Percentiles rank a stretch among this genome's conserved stretches.
These are phyloP conservation scores for Diaporthe australafricana DNA, from an alignment of 2,329 filamentous ascomycete genomes.

Conservation along the genomic window DNA sequence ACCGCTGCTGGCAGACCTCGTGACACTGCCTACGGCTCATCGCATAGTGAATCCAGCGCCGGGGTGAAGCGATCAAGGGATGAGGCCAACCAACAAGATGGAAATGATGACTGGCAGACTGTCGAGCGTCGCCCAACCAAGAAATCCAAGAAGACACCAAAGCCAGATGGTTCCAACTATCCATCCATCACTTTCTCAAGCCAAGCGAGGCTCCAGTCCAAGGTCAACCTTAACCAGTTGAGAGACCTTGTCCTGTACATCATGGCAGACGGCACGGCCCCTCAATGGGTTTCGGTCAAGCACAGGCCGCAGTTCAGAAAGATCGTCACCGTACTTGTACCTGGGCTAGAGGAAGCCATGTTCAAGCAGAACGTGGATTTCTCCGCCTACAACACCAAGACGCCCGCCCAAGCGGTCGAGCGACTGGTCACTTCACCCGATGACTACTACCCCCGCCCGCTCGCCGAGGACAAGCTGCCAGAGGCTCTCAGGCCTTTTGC, in stretches of 20 bases:
- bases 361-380: slow-evolving; percentile 74
- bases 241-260: slow-evolving; percentile 75
- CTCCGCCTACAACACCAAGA: slow-evolving; percentile 54
- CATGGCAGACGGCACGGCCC: slow-evolving; percentile 72
- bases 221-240: slow-evolving; percentile 71
- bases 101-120: slow-evolving; percentile 62
- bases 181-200: slow-evolving; percentile 69
- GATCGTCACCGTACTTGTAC: slow-evolving; percentile 91
- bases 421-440: slow-evolving; percentile 62
- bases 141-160: slow-evolving; percentile 72
- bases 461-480: slow-evolving; percentile 64
- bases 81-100: slow-evolving; percentile 39
- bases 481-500: slow-evolving; percentile 74
- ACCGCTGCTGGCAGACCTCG: not conserved
- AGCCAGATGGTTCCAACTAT: slow-evolving; percentile 66
- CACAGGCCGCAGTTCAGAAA: slow-evolving; percentile 77
- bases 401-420: slow-evolving; percentile 45
- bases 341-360: slow-evolving; percentile 90
- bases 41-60: slow-evolving; percentile 32
- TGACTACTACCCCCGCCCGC: slow-evolving; percentile 67
- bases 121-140: slow-evolving; percentile 60
- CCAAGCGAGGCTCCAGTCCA: slow-evolving; percentile 68
- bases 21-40: slow-evolving; percentile 16
- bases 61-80: slow-evolving; percentile 33
- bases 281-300: slow-evolving; percentile 73